Evolutionary conservation across 768 basidiomycete genomes (phyloP), one percentile per base, ranked within the genome.

Genomic region (Boletus rex-veris): DNA sequence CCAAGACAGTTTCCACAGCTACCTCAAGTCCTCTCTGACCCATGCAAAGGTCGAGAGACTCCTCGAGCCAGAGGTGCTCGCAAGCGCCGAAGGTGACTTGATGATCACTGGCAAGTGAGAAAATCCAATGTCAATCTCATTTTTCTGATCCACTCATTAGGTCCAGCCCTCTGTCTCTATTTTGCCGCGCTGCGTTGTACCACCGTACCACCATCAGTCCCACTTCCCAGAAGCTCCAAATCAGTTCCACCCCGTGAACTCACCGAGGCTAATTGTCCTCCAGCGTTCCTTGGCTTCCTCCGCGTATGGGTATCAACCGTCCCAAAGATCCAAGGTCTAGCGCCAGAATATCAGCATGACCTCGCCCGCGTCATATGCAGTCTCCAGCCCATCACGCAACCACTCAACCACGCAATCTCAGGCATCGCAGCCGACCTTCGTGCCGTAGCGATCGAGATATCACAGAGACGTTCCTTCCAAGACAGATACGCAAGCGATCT

Each of bases 381-480:
- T 5, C 80, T 90, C 44, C 44, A 58, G 1, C 72, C 75, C 0
- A 49, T 86, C 26, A 59, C 72, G 0, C 59, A 72, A 0, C 80
- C 83, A 0, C 28, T 69, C 5, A 67, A 77, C 24, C 68, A 72
- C 2, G 62, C 71, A 0, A 64, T 91, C 10, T 71, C 75, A 3
- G 83, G 85, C 0, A 82, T 92, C 43, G 81, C 92, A 1, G 88
- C 88, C 1, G 89, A 92, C 66, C 70, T 94, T n/a, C 80, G 90
- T 16, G 86, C 88, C 0, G 86, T 94, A 0, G 88, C 90, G 0
- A 90, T 94, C 45, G 92, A 93, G 63, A 92, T 94, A 58, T 86
- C 87, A 52, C 90, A 91, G 69, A 71, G 92, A 5, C 74, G 92
- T 19, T 85, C 87, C 0, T 94, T 94, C 71, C 92, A 94, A 67